These are phyloP conservation scores for Torrubiella hemipterigena DNA, from an alignment of 2,329 filamentous ascomycete species.

Conservation along the genomic window DNA sequence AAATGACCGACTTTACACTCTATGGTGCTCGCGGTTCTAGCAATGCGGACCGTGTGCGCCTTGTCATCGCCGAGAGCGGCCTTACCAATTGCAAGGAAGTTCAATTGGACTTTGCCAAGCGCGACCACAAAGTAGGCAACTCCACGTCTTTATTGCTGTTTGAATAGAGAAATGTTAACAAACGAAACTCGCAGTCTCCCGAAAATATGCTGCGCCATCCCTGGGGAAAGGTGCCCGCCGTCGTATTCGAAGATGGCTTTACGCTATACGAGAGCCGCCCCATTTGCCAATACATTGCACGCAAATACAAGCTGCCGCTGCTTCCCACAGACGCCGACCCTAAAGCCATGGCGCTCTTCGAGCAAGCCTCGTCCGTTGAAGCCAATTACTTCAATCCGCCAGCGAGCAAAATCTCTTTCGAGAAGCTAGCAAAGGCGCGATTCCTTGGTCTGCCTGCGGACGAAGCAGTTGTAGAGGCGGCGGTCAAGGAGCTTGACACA, in stretches of 20 bases:
- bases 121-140: slow-evolving; percentile 27
- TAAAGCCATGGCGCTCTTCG: slow-evolving; percentile 28
- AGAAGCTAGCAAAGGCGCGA: slow-evolving; percentile 31
- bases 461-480: slow-evolving; percentile 24
- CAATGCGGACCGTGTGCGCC: slow-evolving; percentile 28
- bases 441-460: slow-evolving; percentile 28
- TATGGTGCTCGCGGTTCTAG: slow-evolving; percentile 26
- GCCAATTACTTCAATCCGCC: slow-evolving; percentile 30
- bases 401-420: slow-evolving; percentile 28
- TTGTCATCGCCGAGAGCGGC: slow-evolving; percentile 29
- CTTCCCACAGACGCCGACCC: slow-evolving; percentile 23
- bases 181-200: too few relatives aligned
- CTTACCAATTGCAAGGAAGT: slow-evolving; percentile 29
- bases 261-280: slow-evolving; percentile 33
- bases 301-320: slow-evolving; percentile 31
- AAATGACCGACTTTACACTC: slow-evolving; percentile 29
- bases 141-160: slow-evolving; percentile 5
- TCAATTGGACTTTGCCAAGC: slow-evolving; percentile 22
- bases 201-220: slow-evolving; percentile 25
- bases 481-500: slow-evolving; percentile 21
- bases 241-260: slow-evolving; percentile 26
- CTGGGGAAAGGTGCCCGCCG: slow-evolving; percentile 27
- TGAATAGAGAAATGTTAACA: background rate
- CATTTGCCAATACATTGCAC: slow-evolving; percentile 33
- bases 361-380: slow-evolving; percentile 28